Evolutionary conservation across 345 rosid species (phyloP).

Genomic region (Anastatica hierochuntica): DNA sequence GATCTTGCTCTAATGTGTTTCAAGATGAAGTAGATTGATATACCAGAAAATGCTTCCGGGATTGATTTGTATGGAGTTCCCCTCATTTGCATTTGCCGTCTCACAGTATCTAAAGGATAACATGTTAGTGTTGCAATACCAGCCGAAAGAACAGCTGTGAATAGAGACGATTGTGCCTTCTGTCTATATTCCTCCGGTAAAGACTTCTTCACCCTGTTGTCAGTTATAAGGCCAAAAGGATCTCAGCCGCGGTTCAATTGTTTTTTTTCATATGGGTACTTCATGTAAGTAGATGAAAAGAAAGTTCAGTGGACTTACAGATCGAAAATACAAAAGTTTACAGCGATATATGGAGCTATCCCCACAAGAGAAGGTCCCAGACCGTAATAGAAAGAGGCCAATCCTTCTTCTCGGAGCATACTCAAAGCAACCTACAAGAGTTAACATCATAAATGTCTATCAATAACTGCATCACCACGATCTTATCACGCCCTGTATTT

Average conservation of each 20-base stretch:
- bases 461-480: too few relatives aligned
- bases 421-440: conserved; percentile 60
- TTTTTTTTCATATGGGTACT: too few relatives aligned
- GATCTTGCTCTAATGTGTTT: too few relatives aligned
- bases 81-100: conserved; percentile 98
- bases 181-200: conserved; percentile 72
- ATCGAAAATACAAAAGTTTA: conserved; percentile 87
- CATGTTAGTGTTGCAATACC: conserved; percentile 81
- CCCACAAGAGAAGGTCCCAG: conserved; percentile 91
- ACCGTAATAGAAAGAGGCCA: conserved; percentile 76
- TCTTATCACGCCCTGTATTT: not conserved
- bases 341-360: conserved; percentile 96
- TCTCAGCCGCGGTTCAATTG: not conserved
- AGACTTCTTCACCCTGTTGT: conserved; percentile 76
- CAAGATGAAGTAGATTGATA: not conserved
- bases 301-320: conserved; percentile 48
- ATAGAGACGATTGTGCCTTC: conserved; percentile 66
- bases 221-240: not conserved
- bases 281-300: too few relatives aligned
- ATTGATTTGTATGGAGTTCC: conserved; percentile 81
- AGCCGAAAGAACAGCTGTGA: conserved; percentile 82
- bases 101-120: conserved; percentile 89
- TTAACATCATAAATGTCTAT: conserved; percentile 5
- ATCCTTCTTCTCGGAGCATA: conserved; percentile 94
- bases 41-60: conserved; percentile 79